Evolutionary conservation across 164 flowering plant species (phyloP), one percentile per base, ranked within the genome.

Genomic region (Tetracentron sinense): DNA sequence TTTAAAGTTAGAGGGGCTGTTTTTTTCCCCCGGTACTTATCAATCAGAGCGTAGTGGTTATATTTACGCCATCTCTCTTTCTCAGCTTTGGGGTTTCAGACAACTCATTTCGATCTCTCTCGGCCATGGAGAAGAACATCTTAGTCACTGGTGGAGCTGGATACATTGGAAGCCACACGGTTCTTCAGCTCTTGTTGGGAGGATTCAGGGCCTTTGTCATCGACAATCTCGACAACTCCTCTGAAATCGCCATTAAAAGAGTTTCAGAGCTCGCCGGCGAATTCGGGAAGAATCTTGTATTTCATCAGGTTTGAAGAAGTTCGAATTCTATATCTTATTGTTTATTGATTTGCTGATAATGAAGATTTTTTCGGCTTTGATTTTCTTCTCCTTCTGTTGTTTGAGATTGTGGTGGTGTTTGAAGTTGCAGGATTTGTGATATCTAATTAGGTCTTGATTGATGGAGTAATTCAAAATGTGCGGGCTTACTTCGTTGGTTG

Each of bases 131-230:
- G 58, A 75, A 78, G 75, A 84, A 16, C 64, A 78, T 93, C 20
- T 68, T 93, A 65, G 94, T 93, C 26, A 90, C 98, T 7, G 98
- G 98, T 5, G 98, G 98, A 15, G 96, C 98, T 35, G 98, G 98
- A 6, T 93, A 90, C 72, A 90, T 93, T 25, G 98, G 98, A 11
- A 85, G 85, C 67, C 98, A 93, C 80, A 88, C 98, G n/a, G n/a
- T n/a, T n/a, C n/a, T n/a, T n/a, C n/a, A n/a, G n/a, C n/a, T n/a
- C n/a, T n/a, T n/a, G n/a, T n/a, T n/a, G n/a, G n/a, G n/a, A n/a
- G n/a, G n/a, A n/a, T n/a, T n/a, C n/a, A n/a, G n/a, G n/a, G n/a
- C 77, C 21, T 85, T 82, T 25, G 88, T 90, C 17, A 73, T 89
- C 29, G 98, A 93, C 48, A 93, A 87, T 58, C 85, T 93, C 61